These are phyloP conservation scores for Solanum ahanhuiri DNA, from an alignment of 257 asterid genomes.

Conservation along the genomic window DNA sequence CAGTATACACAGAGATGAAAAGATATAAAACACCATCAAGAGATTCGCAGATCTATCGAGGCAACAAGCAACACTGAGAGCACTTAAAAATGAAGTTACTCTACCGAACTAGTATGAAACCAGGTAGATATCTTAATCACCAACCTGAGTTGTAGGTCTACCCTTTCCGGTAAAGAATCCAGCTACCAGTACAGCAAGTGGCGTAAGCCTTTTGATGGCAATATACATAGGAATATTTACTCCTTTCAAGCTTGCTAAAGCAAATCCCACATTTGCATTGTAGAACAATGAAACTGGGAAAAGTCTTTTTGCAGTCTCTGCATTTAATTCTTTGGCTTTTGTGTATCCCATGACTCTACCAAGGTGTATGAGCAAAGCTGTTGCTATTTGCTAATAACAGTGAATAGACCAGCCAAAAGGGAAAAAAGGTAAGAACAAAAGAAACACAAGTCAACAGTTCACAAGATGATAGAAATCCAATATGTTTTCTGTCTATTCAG, in stretches of 20 bases:
- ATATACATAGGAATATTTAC: slow-evolving; percentile 98
- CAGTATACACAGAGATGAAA: background rate
- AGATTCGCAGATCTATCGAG: background rate
- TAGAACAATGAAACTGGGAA: slow-evolving; percentile 81
- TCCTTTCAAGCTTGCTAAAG: slow-evolving; percentile 95
- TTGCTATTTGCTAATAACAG: slow-evolving; percentile 75
- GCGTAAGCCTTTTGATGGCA: slow-evolving; percentile 97
- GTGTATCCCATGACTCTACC: slow-evolving; percentile 77
- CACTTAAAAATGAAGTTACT: background rate
- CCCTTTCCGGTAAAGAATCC: slow-evolving; percentile 85
- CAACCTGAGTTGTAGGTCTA: slow-evolving; percentile 85
- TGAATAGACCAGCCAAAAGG: slow-evolving; percentile 17
- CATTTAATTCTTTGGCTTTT: slow-evolving; percentile 50
- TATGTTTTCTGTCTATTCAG: background rate
- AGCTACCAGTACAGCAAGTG: slow-evolving; percentile 88
- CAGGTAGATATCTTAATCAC: background rate
- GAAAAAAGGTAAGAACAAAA: slow-evolving; percentile 1
- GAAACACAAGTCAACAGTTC: slow-evolving; percentile 19
- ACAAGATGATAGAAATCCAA: background rate
- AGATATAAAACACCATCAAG: background rate
- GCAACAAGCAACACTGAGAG: background rate
- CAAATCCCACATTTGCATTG: slow-evolving; percentile 97
- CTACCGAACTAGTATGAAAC: background rate
- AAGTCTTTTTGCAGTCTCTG: slow-evolving; percentile 73
- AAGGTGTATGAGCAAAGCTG: slow-evolving; percentile 72